These are phyloP conservation scores for Botryotinia calthae DNA, from an alignment of 2,329 filamentous ascomycete genomes.

Conservation along the genomic window DNA sequence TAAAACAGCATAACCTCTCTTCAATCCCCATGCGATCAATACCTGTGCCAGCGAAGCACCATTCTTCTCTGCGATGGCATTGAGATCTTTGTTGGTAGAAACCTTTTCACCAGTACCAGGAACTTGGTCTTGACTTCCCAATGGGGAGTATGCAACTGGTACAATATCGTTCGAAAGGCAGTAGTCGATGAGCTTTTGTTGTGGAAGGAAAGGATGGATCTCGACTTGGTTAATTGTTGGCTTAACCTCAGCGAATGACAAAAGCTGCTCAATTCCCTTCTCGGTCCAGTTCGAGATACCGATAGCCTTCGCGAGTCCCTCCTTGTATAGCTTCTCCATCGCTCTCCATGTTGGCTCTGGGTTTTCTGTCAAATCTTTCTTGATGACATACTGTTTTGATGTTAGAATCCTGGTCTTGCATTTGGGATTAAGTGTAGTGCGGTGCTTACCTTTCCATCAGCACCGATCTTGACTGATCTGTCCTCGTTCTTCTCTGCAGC, in stretches of 20 bases:
- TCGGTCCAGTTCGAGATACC: conserved; percentile 60
- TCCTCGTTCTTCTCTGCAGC: conserved; percentile 73
- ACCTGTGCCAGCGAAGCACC: conserved; percentile 59
- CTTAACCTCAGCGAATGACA: conserved; percentile 47
- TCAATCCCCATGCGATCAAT: conserved; percentile 69
- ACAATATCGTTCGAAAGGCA: conserved; percentile 68
- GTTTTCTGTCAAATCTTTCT: conserved; percentile 64
- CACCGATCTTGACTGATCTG: conserved; percentile 52
- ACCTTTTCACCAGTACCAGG: conserved; percentile 67
- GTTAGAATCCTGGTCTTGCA: conserved; percentile 20
- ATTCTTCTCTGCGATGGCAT: conserved; percentile 63
- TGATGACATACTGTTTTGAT: conserved; percentile 53
- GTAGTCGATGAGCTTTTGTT: conserved; percentile 68
- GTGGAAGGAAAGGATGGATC: conserved; percentile 69
- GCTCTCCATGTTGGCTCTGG: conserved; percentile 68
- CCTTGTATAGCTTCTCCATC: conserved; percentile 64
- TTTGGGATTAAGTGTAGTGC: neutral
- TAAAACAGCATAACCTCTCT: conserved; percentile 66
- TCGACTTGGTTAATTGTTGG: conserved; percentile 59
- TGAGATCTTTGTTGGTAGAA: conserved; percentile 58
- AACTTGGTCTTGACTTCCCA: conserved; percentile 62
- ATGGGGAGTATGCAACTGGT: conserved; percentile 69
- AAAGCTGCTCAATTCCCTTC: conserved; percentile 52
- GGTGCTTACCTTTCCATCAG: conserved; percentile 48
- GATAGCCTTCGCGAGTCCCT: conserved; percentile 58